These are phyloP conservation scores for Jatropha multifida DNA, from an alignment of 441 rosid genomes.

Conservation along the genomic window DNA sequence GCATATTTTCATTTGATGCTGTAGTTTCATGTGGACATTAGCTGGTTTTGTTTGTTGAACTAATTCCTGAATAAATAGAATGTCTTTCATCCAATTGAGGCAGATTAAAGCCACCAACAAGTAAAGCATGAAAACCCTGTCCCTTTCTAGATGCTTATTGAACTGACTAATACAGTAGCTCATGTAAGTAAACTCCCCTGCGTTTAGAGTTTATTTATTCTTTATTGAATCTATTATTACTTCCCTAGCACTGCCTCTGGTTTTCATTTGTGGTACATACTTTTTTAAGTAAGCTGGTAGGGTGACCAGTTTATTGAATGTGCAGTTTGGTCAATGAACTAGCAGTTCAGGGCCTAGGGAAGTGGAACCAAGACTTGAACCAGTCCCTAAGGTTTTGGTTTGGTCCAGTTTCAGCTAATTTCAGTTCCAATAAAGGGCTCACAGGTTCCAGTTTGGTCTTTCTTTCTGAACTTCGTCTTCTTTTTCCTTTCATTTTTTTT, in stretches of 20 bases:
- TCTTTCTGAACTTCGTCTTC: no score
- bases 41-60: conserved; percentile 3
- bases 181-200: background rate
- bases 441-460: no score
- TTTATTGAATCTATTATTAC: background rate
- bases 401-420: no score
- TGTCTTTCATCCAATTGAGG: background rate
- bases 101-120: background rate
- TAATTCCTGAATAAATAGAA: background rate
- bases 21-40: background rate
- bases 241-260: background rate
- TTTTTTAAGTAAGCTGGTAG: background rate
- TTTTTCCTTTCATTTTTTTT: no score
- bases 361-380: no score
- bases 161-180: background rate
- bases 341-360: no score
- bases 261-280: background rate
- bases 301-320: no score
- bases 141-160: background rate
- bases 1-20: background rate
- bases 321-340: no score
- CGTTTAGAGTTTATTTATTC: background rate
- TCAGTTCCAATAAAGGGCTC: no score
- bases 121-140: background rate
- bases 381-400: no score